A percentile compares a stretch with the other conserved stretches of the same genome.
phyloP scores from a whole-genome alignment of 176 grass and related monocot species.

The Oryza glumipatula region DNA sequence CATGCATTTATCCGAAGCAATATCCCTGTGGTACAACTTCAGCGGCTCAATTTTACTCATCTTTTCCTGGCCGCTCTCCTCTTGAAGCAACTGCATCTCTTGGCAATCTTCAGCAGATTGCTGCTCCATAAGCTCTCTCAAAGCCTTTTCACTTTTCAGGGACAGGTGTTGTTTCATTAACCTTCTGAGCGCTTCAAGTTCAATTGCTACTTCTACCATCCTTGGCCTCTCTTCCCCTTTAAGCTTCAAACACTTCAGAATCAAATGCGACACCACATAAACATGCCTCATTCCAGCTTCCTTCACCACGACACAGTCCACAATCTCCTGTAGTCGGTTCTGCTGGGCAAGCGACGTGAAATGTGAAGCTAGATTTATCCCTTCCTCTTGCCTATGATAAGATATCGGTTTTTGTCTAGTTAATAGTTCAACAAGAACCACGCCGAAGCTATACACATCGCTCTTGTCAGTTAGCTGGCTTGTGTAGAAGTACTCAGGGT shows the following conservation, averaged over 20 bases:
- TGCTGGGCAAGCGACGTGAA: constrained; percentile 2
- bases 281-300: constrained; percentile 18
- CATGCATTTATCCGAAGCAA: no score
- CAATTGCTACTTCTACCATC: constrained; percentile 36
- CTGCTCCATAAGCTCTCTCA: constrained; percentile 1
- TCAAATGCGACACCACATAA: constrained; percentile 24
- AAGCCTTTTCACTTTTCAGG: neutral
- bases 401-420: neutral
- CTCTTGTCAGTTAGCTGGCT: constrained; percentile 21
- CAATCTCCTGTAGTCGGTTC: constrained; percentile 16
- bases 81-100: neutral
- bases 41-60: no score
- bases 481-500: constrained; percentile 42
- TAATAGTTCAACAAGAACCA: neutral
- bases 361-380: neutral
- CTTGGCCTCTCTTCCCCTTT: constrained; percentile 10
- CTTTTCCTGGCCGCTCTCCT: neutral
- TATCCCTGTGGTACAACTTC: no score
- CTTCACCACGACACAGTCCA: neutral
- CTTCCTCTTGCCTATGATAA: neutral
- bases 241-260: constrained; percentile 12
- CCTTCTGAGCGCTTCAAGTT: constrained; percentile 9
- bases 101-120: neutral
- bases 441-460: constrained; percentile 1
- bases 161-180: constrained; percentile 5